phyloP scores from a whole-genome alignment of 2,329 filamentous ascomycete species.

The Aciculosporium take region DNA sequence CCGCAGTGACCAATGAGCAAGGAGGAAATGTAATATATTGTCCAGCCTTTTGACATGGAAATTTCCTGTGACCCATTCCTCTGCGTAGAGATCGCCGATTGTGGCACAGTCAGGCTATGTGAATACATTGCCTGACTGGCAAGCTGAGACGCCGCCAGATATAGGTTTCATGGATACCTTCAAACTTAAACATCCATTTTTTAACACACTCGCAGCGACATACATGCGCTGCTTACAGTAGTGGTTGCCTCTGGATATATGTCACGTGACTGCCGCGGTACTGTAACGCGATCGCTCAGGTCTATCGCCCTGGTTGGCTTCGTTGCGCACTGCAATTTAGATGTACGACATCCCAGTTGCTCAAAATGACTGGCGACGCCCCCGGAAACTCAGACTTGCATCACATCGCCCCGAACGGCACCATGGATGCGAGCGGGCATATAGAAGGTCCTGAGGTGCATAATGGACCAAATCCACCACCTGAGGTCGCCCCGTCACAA shows the following conservation, averaged over 20 bases:
- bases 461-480: constrained; percentile 11
- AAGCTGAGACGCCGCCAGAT: too few relatives aligned
- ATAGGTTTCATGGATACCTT: too few relatives aligned
- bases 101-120: too few relatives aligned
- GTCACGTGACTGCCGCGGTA: neutral
- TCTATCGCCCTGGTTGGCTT: neutral
- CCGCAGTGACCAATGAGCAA: neutral
- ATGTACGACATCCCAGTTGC: constrained; percentile 5
- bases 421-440: constrained; percentile 6
- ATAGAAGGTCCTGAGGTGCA: constrained; percentile 8
- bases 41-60: neutral
- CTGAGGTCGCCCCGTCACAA: constrained; percentile 32
- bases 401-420: constrained; percentile 14
- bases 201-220: too few relatives aligned
- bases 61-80: neutral
- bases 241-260: neutral
- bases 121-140: too few relatives aligned
- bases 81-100: too few relatives aligned
- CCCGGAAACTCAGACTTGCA: constrained; percentile 20
- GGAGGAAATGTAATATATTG: too few relatives aligned
- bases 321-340: neutral
- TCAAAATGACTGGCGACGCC: constrained; percentile 22
- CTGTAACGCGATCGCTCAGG: neutral
- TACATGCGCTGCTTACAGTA: too few relatives aligned
- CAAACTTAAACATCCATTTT: too few relatives aligned